Percentiles rank a stretch among this genome's conserved stretches.
phyloP scores from a whole-genome alignment of 345 rosid species.

The Salix suchowensis region DNA sequence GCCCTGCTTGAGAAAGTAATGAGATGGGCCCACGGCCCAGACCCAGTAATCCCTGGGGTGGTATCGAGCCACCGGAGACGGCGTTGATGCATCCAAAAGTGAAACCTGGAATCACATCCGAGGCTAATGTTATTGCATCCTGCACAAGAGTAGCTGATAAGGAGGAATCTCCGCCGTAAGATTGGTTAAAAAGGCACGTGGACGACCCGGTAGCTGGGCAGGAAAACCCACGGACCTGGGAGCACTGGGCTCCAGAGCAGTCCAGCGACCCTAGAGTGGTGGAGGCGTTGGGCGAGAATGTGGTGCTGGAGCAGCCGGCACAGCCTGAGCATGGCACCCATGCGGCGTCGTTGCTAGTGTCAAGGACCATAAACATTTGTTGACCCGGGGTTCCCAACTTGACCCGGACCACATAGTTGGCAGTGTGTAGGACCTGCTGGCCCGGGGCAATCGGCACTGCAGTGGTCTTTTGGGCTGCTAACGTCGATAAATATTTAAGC shows the following conservation, averaged over 20 bases:
- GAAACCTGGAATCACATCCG: conserved; percentile 45
- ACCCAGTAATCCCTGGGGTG: conserved; percentile 79
- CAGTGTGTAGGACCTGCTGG: conserved; percentile 40
- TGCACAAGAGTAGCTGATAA: conserved; percentile 58
- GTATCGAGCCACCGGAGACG: conserved; percentile 55
- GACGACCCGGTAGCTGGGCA: conserved; percentile 50
- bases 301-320: conserved; percentile 51
- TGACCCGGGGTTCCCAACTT: conserved; percentile 78
- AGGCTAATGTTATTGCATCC: conserved; percentile 51
- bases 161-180: conserved; percentile 80
- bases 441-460: conserved; percentile 67
- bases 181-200: conserved; percentile 64
- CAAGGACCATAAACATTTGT: conserved; percentile 73
- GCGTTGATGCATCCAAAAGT: conserved; percentile 62
- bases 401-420: conserved; percentile 68
- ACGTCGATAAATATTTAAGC: conserved; percentile 51
- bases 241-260: conserved; percentile 68
- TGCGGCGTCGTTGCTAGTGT: conserved; percentile 67
- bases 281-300: conserved; percentile 47
- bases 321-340: conserved; percentile 82
- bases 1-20: conserved; percentile 50
- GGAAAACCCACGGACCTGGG: conserved; percentile 58
- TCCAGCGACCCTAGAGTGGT: conserved; percentile 50
- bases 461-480: conserved; percentile 43
- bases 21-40: conserved; percentile 83